phyloP scores from a whole-genome alignment of 2,329 filamentous ascomycete species.

The Xylaria sp. region DNA sequence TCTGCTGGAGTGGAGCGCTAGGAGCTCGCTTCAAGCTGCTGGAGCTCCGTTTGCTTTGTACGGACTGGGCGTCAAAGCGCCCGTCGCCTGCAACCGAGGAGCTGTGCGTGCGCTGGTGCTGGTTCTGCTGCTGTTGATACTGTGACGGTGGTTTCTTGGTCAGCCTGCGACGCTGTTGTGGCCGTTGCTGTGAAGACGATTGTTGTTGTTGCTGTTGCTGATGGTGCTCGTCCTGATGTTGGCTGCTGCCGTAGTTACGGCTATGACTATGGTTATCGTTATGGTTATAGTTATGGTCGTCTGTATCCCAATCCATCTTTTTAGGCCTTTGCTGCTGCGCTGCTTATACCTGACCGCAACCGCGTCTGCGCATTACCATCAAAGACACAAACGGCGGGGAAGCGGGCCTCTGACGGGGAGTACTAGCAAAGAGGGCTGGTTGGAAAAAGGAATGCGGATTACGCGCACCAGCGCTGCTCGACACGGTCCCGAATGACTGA shows the following conservation, averaged over 20 bases:
- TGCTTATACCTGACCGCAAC: constrained; percentile 14
- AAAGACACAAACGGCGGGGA: constrained; percentile 35
- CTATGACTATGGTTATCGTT: constrained; percentile 3
- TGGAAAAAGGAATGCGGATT: constrained; percentile 3
- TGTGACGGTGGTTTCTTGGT: constrained; percentile 67
- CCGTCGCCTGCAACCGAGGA: constrained; percentile 61
- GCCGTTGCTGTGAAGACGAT: constrained; percentile 9
- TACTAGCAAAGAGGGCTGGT: constrained; percentile 1
- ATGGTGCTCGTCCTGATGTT: neutral
- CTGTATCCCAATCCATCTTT: constrained; percentile 35
- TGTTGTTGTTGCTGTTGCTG: neutral
- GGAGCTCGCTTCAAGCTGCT: constrained; percentile 70
- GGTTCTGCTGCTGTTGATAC: constrained; percentile 23
- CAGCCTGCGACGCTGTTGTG: constrained; percentile 63
- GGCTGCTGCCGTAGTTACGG: constrained; percentile 17
- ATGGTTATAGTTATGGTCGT: constrained; percentile 13
- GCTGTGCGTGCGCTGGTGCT: constrained; percentile 49
- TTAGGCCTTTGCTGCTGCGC: neutral
- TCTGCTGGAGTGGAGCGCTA: constrained; percentile 63
- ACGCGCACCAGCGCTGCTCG: constrained; percentile 4
- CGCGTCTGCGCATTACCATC: constrained; percentile 32
- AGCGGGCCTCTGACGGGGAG: constrained; percentile 15
- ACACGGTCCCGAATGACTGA: constrained; percentile 17
- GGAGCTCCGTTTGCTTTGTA: constrained; percentile 72
- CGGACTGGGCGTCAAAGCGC: constrained; percentile 65